A percentile compares a stretch with the other conserved stretches of the same genome.
phyloP scores from a whole-genome alignment of 2,329 filamentous ascomycete genomes.

The Sporothrix sp. region DNA sequence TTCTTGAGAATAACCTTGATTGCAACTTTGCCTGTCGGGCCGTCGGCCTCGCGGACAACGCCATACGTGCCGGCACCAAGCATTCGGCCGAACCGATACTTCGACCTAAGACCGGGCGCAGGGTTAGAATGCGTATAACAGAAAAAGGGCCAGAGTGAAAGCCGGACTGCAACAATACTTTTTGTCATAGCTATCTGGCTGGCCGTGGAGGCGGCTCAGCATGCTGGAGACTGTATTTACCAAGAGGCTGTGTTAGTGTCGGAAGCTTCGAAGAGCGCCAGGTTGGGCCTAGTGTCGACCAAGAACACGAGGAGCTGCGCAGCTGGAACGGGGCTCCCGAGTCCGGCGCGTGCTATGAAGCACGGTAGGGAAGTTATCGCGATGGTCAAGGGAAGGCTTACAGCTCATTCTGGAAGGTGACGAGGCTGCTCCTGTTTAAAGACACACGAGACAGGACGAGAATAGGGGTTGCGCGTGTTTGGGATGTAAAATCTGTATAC shows the following conservation, averaged over 20 bases:
- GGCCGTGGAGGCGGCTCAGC: slow-evolving; percentile 91
- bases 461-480: no score
- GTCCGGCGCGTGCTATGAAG: no score
- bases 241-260: background rate
- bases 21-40: slow-evolving; percentile 74
- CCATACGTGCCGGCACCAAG: slow-evolving; percentile 96
- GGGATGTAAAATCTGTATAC: no score
- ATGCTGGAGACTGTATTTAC: slow-evolving; percentile 61
- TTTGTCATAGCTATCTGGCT: slow-evolving; percentile 97
- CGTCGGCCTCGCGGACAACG: slow-evolving; percentile 90
- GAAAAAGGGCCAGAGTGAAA: background rate
- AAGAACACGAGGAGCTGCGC: no score
- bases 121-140: no score
- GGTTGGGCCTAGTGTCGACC: no score
- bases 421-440: background rate
- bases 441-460: background rate
- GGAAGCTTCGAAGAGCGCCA: no score
- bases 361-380: background rate
- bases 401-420: slow-evolving; percentile 14
- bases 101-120: slow-evolving; percentile 46
- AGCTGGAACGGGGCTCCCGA: no score
- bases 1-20: slow-evolving; percentile 99
- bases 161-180: no score
- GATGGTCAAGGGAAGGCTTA: slow-evolving; percentile 4
- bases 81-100: slow-evolving; percentile 86